These are phyloP conservation scores for Neopestalotiopsis sp. DNA, from an alignment of 2,329 filamentous ascomycete genomes.

Conservation along the genomic window DNA sequence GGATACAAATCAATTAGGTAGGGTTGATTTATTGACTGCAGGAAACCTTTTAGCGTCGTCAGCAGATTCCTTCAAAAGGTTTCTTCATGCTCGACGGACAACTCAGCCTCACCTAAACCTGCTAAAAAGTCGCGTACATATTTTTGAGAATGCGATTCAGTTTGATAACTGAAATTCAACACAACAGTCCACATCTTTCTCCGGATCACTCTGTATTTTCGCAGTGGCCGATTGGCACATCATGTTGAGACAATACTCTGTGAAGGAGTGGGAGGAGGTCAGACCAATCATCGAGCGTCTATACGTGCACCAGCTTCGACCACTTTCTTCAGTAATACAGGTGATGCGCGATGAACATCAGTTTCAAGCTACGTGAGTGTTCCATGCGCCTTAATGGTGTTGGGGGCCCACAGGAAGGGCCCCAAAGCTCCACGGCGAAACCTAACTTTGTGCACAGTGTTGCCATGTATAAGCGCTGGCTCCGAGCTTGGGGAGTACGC, in stretches of 20 bases:
- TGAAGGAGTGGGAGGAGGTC: not conserved
- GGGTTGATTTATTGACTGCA: too few relatives aligned
- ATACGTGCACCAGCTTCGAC: not conserved
- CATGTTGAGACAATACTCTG: not conserved
- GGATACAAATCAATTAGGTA: too few relatives aligned
- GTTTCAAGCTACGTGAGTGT: not conserved
- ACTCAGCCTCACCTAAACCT: too few relatives aligned
- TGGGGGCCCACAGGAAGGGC: not conserved
- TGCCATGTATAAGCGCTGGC: slow-evolving; percentile 2
- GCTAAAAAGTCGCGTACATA: too few relatives aligned
- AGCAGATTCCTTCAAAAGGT: too few relatives aligned
- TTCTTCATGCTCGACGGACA: too few relatives aligned
- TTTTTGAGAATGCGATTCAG: too few relatives aligned
- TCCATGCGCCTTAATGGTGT: not conserved
- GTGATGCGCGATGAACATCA: not conserved
- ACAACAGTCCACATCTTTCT: too few relatives aligned
- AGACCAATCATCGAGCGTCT: slow-evolving; percentile 7
- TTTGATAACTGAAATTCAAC: too few relatives aligned
- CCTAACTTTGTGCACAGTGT: not conserved
- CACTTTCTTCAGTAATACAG: not conserved
- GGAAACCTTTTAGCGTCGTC: too few relatives aligned
- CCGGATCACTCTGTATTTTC: too few relatives aligned
- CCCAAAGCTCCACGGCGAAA: not conserved
- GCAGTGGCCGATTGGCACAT: too few relatives aligned
- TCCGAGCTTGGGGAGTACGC: not conserved